Percentiles rank a stretch among this genome's conserved stretches.
phyloP scores from a whole-genome alignment of 2,329 filamentous ascomycete genomes.

The Colletotrichum navitas region DNA sequence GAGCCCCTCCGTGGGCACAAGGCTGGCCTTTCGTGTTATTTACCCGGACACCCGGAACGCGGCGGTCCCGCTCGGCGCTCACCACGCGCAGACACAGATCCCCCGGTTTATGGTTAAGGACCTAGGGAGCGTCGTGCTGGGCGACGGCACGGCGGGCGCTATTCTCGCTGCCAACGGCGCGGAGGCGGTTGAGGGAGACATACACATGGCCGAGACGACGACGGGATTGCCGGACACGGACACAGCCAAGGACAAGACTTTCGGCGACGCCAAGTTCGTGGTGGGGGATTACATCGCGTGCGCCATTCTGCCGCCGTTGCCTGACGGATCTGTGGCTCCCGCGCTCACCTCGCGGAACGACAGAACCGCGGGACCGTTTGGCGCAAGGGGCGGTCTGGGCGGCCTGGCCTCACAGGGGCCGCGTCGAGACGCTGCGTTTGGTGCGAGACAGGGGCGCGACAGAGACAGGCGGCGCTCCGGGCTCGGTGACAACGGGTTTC shows the following conservation, averaged over 20 bases:
- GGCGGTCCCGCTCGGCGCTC: conserved; percentile 44
- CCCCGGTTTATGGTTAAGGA: conserved; percentile 81
- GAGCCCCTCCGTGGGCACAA: conserved; percentile 80
- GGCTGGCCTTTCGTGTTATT: conserved; percentile 88
- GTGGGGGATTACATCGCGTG: conserved; percentile 91
- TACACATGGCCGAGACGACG: conserved; percentile 41
- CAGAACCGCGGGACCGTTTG: conserved; percentile 54
- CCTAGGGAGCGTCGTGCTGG: conserved; percentile 84
- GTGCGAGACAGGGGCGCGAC: conserved; percentile 52
- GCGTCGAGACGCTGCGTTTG: conserved; percentile 39
- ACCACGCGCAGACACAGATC: conserved; percentile 55
- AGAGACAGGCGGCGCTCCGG: conserved; percentile 54
- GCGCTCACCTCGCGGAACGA: conserved; percentile 63
- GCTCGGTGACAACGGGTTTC: conserved; percentile 52
- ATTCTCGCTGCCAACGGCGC: conserved; percentile 57
- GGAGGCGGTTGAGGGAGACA: conserved; percentile 46
- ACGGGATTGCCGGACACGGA: conserved; percentile 15
- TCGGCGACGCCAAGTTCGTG: conserved; percentile 83
- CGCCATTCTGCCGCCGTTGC: conserved; percentile 80
- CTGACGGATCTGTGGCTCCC: conserved; percentile 80
- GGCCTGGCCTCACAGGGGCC: conserved; percentile 16
- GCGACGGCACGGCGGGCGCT: conserved; percentile 59
- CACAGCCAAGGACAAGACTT: conserved; percentile 69
- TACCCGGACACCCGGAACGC: conserved; percentile 76
- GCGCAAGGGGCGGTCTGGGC: conserved; percentile 47